Evolutionary conservation across 2,329 filamentous ascomycete species (phyloP).

Genomic region (Phialocephala sp.): DNA sequence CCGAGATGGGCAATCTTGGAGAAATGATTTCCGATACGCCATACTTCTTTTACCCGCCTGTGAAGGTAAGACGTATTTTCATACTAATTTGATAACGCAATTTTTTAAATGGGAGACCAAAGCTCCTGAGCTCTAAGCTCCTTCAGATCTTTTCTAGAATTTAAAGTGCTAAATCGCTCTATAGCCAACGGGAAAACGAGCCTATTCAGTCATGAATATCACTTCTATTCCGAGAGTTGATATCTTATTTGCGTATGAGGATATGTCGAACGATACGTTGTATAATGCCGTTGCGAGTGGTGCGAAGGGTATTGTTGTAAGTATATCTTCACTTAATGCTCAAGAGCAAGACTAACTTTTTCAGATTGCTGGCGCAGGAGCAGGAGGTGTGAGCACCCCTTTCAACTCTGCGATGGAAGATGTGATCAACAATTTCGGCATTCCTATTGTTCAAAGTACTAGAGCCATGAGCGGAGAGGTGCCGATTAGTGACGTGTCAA

Average conservation of each 20-base stretch:
- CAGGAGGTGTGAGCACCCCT: slow-evolving; percentile 53
- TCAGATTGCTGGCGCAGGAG: slow-evolving; percentile 57
- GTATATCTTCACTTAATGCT: slow-evolving; percentile 3
- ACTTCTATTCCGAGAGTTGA: slow-evolving; percentile 58
- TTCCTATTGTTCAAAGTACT: slow-evolving; percentile 57
- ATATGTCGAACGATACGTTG: slow-evolving; percentile 54
- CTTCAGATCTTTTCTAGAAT: no score
- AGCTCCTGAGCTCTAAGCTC: no score
- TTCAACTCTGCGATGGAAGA: slow-evolving; percentile 50
- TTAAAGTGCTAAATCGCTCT: no score
- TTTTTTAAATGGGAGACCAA: no score
- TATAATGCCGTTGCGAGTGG: slow-evolving; percentile 54
- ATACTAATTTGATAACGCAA: no score
- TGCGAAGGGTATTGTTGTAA: slow-evolving; percentile 56
- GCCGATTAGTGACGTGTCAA: slow-evolving; percentile 21
- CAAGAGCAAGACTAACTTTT: background rate
- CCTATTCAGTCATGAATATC: slow-evolving; percentile 48
- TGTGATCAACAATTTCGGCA: slow-evolving; percentile 51
- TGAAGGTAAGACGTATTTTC: slow-evolving; percentile 34
- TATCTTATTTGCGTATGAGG: slow-evolving; percentile 61
- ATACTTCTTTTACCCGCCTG: slow-evolving; percentile 63
- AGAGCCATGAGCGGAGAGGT: slow-evolving; percentile 54
- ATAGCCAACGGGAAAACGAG: slow-evolving; percentile 51
- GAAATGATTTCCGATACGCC: slow-evolving; percentile 62
- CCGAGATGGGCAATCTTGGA: slow-evolving; percentile 62